Base-by-base conservation (phyloP, 441 rosid genomes). In the Omphalea diandra region DNA sequence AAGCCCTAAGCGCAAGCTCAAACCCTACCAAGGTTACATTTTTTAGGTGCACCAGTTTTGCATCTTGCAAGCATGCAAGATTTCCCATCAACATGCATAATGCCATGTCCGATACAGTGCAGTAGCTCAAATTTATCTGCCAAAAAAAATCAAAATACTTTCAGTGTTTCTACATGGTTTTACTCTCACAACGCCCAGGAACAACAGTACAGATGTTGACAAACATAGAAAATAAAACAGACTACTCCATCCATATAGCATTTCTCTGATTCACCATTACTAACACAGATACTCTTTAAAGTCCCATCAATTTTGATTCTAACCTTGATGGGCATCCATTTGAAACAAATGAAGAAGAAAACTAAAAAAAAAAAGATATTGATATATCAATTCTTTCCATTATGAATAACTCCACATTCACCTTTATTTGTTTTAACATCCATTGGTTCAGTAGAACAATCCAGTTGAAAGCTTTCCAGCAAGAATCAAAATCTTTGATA, bases 81-180 rank as follows among this genome's bases (percentile, higher is more conserved):
- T 86, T 94, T 67, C 92, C 86, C 97, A 94, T 87, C 82, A 90
- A 58, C 85, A 81, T 68, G 75, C 86, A 88, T 41, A 88, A 73
- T 32, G 80, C 80, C 80, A 72, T 63, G 73, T 80, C 85, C 12
- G 94, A 79, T 75, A 86, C 60, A 55, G 58, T 73, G 73, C 97
- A 90, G 70, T 86, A 73, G 83, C 97, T 84, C 79, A 94, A 78
- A 74, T 88, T 91, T 81, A 94, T 83, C 96, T 94, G 94, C 80
- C 81, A 87, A 29, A 75, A 76, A 87, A 29, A 75, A 76, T 44
- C 27, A 66, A 67, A 41, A 6, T n/a, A 71, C 41, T 38, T 18
- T 56, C 26, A 65, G 54, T 40, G 68, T 33, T 59, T 54, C 9
- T 22, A 7, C 41, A 41, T 41, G n/a, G n/a, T n/a, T n/a, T 61